Percentiles rank a stretch among this genome's conserved stretches.
Conservation (phyloP, 495 filamentous ascomycete genomes). For the Neurospora sp. region DNA sequence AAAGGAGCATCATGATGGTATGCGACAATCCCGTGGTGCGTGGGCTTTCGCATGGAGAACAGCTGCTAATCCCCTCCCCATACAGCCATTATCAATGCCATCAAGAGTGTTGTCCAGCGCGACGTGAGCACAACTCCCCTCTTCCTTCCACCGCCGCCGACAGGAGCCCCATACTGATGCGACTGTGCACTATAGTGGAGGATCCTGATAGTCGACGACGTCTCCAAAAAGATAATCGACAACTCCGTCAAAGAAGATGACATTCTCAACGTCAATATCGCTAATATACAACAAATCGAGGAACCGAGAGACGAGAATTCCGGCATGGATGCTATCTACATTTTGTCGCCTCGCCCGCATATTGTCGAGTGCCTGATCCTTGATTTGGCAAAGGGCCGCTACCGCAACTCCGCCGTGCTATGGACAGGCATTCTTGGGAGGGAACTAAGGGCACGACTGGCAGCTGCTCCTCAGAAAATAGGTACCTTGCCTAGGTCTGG, state of each 20-base stretch:
- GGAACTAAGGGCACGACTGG: constrained; percentile 32
- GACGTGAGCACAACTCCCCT: constrained; percentile 34
- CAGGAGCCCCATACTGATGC: constrained; percentile 4
- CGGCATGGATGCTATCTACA: constrained; percentile 87
- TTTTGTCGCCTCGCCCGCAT: constrained; percentile 73
- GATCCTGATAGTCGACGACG: constrained; percentile 78
- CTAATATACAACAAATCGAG: constrained; percentile 89
- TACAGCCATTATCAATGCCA: constrained; percentile 37
- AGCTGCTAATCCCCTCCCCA: neutral
- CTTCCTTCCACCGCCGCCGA: neutral
- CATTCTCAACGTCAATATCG: constrained; percentile 89
- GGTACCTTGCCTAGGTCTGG: constrained; percentile 15
- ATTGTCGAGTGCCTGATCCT: constrained; percentile 89
- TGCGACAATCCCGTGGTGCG: neutral
- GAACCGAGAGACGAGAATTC: constrained; percentile 66
- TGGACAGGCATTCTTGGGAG: constrained; percentile 57
- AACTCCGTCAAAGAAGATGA: constrained; percentile 88
- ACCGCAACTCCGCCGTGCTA: constrained; percentile 62
- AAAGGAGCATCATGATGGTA: constrained; percentile 27
- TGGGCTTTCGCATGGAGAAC: neutral
- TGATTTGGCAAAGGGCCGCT: constrained; percentile 75
- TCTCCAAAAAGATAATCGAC: constrained; percentile 69
- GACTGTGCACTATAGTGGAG: constrained; percentile 62
- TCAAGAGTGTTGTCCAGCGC: constrained; percentile 44
- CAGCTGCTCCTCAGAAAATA: constrained; percentile 59